Evolutionary conservation across 176 grass and related monocot species (phyloP).

Genomic region (Oryza longistaminata): DNA sequence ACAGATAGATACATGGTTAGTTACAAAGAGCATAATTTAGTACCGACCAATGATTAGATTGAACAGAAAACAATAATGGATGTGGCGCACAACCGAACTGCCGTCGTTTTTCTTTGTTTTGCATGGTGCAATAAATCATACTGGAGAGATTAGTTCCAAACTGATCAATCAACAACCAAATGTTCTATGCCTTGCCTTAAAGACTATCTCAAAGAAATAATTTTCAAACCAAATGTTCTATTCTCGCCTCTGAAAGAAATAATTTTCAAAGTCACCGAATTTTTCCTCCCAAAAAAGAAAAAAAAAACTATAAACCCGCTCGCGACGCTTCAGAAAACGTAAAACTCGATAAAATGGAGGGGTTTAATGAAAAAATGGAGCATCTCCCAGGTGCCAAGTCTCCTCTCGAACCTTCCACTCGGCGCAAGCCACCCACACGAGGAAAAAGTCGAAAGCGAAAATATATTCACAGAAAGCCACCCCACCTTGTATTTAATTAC

Average conservation of each 20-base stretch:
- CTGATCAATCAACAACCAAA: neutral
- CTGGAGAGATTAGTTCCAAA: neutral
- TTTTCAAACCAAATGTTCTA: no score
- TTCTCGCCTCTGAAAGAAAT: no score
- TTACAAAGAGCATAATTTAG: neutral
- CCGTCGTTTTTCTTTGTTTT: neutral
- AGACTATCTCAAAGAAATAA: neutral
- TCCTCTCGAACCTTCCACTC: conserved; percentile 38
- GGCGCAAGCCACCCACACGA: conserved; percentile 7
- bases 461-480: conserved; percentile 40
- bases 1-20: neutral
- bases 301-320: neutral
- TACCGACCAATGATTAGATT: conserved; percentile 8
- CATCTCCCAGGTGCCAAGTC: neutral
- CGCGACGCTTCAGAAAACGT: no score
- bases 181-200: neutral
- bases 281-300: neutral
- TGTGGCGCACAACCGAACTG: neutral
- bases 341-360: neutral
- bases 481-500: neutral
- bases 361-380: neutral
- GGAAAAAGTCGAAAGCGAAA: neutral
- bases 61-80: conserved; percentile 5
- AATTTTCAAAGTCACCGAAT: neutral
- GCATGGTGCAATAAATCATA: neutral